phyloP scores from a whole-genome alignment of 805 yeast species.

The Saturnispora bothae region DNA sequence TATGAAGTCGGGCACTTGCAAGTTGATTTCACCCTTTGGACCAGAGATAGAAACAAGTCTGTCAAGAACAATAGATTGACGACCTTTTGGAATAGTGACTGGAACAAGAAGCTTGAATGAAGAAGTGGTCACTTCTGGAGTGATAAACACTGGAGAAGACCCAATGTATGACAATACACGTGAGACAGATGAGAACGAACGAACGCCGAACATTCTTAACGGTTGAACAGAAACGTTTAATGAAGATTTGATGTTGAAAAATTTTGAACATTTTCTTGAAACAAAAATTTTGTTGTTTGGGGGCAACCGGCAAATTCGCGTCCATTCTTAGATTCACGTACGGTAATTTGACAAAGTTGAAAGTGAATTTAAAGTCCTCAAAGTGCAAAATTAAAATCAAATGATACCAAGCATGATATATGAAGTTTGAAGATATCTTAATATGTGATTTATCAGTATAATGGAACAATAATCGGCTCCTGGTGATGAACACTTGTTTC shows the following conservation, averaged over 20 bases:
- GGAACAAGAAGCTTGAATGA: conserved; percentile 44
- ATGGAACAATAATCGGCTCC: not conserved
- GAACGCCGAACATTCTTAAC: conserved; percentile 4
- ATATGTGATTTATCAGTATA: not conserved
- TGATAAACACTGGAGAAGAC: conserved; percentile 58
- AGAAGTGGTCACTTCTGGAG: conserved; percentile 46
- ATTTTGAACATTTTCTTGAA: not conserved
- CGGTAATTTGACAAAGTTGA: no score
- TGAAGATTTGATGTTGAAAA: not conserved
- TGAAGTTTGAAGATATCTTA: no score
- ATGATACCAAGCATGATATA: not conserved
- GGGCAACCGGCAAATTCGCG: no score
- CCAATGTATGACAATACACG: conserved; percentile 59
- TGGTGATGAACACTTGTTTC: not conserved
- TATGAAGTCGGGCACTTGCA: conserved; percentile 68
- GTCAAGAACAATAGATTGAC: conserved; percentile 45
- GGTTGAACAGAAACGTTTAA: not conserved
- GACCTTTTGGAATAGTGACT: conserved; percentile 56
- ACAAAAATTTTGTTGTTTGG: no score
- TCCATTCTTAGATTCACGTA: no score
- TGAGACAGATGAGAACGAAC: conserved; percentile 3
- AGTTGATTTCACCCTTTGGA: conserved; percentile 59
- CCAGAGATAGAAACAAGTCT: conserved; percentile 56
- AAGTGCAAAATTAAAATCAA: not conserved
- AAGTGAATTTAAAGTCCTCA: no score